phyloP scores from a whole-genome alignment of 1,284 basidiomycete species.

The Puccinia polysora region DNA sequence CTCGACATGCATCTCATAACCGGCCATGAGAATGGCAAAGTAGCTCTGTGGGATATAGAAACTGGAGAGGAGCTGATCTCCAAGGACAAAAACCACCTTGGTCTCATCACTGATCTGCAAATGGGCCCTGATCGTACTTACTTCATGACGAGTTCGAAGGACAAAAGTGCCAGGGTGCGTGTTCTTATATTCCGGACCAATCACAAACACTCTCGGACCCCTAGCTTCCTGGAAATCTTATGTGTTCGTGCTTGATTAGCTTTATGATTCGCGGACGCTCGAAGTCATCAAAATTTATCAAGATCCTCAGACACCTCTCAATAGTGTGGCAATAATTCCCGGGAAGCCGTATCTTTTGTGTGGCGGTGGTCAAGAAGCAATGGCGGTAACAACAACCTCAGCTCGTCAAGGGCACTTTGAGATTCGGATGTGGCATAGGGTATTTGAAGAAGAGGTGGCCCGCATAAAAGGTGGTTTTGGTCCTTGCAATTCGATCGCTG shows the following conservation, averaged over 20 bases:
- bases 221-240: background rate
- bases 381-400: constrained; percentile 93
- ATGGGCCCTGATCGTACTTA: constrained; percentile 84
- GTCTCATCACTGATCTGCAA: constrained; percentile 81
- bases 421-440: constrained; percentile 95
- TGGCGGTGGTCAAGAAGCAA: constrained; percentile 96
- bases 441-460: constrained; percentile 96
- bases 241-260: constrained; percentile 59
- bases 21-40: constrained; percentile 92
- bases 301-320: constrained; percentile 84
- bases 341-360: constrained; percentile 75
- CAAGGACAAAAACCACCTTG: constrained; percentile 78
- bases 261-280: constrained; percentile 83
- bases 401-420: constrained; percentile 94
- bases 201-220: background rate
- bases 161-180: constrained; percentile 85
- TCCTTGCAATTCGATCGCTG: constrained; percentile 94
- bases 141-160: constrained; percentile 93
- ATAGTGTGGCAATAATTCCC: constrained; percentile 83
- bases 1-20: constrained; percentile 77
- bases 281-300: constrained; percentile 86
- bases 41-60: constrained; percentile 76
- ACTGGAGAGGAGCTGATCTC: constrained; percentile 75
- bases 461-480: constrained; percentile 94
- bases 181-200: background rate